Base-by-base conservation (phyloP, 768 basidiomycete genomes). In the Amanita fuliginea region DNA sequence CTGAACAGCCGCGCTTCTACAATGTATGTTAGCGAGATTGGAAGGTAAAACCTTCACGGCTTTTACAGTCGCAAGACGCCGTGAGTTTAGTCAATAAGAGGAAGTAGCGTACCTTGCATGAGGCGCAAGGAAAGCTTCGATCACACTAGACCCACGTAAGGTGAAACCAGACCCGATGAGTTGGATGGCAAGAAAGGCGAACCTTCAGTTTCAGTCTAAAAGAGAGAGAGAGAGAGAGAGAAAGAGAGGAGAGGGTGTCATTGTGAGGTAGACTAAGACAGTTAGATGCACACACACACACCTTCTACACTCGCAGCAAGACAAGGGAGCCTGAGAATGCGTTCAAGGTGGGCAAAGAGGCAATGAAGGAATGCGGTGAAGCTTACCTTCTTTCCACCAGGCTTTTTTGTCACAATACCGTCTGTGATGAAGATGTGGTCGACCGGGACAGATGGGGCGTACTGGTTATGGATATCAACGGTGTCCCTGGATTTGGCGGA, bases 271-370 rank as follows among this genome's bases (percentile, higher is more conserved):
- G 7, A 9, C 34, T 35, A 21, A 19, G 37, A 42, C 13, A 35
- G 37, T 36, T 8, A n/a, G n/a, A n/a, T n/a, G n/a, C n/a, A n/a
- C n/a, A n/a, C n/a, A n/a, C n/a, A 13, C 9, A 55, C 71, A 73
- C 77, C 79, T 69, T 56, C 79, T 66, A 59, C 79, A 81, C 63
- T 81, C 79, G 54, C 78, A 78, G 52, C 79, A 81, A 0, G 78
- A 80, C 18, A 81, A 64, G 21, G 78, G 76, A 32, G 75, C 64
- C 73, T 76, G 54, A 53, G 35, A 45, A 39, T 16, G 44, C 10
- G 32, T 39, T 39, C n/a, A n/a, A 24, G 18, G 48, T 11, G 43
- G 22, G 11, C 32, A 39, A 14, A 8, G 37, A 40, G 16, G 35
- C 18, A 35, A 36, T 10, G 4, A 37, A 21, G 35, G 32, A 30